A percentile compares a stretch with the other conserved stretches of the same genome.
These are phyloP conservation scores for Funneliformis geosporum DNA, from an alignment of 192 early-diverging fungal species.

Conservation along the genomic window DNA sequence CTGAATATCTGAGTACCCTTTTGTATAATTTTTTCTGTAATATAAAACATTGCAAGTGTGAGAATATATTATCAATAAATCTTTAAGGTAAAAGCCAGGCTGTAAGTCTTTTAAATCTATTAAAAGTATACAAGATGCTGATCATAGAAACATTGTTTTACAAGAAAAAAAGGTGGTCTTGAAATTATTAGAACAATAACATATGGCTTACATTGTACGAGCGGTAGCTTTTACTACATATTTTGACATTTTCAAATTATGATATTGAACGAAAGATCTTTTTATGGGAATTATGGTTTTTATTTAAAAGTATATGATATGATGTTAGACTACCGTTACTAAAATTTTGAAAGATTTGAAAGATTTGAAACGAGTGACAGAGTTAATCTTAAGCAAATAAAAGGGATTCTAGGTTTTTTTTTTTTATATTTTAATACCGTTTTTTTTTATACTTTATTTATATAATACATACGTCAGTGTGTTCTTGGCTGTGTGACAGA, in stretches of 20 bases:
- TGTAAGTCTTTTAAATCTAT: background rate
- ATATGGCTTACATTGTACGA: background rate
- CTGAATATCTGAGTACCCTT: slow-evolving; percentile 91
- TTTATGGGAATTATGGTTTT: no score
- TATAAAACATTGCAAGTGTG: background rate
- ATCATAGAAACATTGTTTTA: background rate
- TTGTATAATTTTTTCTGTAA: slow-evolving; percentile 82
- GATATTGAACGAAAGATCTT: no score
- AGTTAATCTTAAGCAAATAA: no score
- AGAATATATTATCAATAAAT: background rate
- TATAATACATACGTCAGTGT: background rate
- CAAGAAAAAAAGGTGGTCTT: background rate
- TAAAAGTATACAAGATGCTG: background rate
- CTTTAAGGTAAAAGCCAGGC: background rate
- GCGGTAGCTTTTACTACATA: background rate
- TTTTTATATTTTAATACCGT: no score
- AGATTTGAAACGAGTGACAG: no score
- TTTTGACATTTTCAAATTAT: background rate
- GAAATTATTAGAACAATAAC: background rate
- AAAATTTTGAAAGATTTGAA: background rate
- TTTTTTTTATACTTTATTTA: background rate
- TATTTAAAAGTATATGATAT: background rate
- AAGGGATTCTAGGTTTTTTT: no score
- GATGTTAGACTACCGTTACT: no score
- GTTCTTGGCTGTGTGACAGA: no score